These are phyloP conservation scores for Cicer pinnatifidum DNA, from an alignment of 306 rosid species.

Conservation along the genomic window DNA sequence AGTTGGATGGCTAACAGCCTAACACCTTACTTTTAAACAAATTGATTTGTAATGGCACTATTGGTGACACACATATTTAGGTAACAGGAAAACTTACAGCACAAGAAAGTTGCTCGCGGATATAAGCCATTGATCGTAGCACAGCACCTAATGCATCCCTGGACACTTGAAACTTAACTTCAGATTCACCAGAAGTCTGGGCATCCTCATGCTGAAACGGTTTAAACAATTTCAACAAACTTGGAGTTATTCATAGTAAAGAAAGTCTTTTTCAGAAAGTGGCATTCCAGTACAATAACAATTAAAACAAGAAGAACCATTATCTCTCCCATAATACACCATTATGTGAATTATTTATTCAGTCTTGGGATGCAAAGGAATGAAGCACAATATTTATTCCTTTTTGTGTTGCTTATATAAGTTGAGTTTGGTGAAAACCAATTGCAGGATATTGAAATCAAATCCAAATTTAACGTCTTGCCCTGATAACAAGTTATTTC, in stretches of 20 bases:
- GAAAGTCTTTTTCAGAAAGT: slow-evolving; percentile 21
- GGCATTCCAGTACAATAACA: slow-evolving; percentile 8
- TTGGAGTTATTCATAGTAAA: slow-evolving; percentile 19
- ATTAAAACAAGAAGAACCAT: slow-evolving; percentile 14
- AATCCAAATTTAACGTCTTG: slow-evolving; percentile 23
- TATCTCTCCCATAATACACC: not conserved
- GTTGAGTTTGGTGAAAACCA: slow-evolving; percentile 25
- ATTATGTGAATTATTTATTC: slow-evolving; percentile 5
- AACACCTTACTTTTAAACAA: not conserved
- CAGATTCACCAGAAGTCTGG: slow-evolving; percentile 81
- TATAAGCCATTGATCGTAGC: slow-evolving; percentile 94
- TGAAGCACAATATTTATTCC: not conserved
- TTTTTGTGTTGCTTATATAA: slow-evolving; percentile 20
- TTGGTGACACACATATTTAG: slow-evolving; percentile 32
- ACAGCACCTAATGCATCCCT: slow-evolving; percentile 91
- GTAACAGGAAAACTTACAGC: slow-evolving; percentile 59
- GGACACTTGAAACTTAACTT: slow-evolving; percentile 92
- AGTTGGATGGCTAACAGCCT: slow-evolving; percentile 9
- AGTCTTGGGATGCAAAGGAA: slow-evolving; percentile 10
- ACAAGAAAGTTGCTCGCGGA: slow-evolving; percentile 88
- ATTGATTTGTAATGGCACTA: not conserved
- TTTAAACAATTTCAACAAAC: slow-evolving; percentile 37
- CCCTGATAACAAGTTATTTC: not conserved
- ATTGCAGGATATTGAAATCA: slow-evolving; percentile 14
- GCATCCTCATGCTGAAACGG: slow-evolving; percentile 79